Percentiles rank a stretch among this genome's conserved stretches.
Conservation (phyloP, 2,329 filamentous ascomycete species). For the Sporothrix curviconia region DNA sequence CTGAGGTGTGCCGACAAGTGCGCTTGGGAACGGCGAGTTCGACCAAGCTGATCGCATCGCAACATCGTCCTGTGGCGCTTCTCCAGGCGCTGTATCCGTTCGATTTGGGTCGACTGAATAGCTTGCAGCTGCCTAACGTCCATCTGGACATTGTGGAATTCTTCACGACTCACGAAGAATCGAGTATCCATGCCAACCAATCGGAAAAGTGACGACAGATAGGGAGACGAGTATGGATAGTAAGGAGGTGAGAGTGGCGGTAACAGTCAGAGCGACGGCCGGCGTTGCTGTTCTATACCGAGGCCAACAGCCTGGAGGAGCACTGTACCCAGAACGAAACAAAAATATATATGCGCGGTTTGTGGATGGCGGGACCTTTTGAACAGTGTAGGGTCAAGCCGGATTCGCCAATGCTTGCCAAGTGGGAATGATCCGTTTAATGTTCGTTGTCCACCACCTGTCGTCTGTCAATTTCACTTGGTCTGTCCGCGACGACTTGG, state of each 20-base stretch:
- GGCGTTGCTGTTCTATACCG: background rate
- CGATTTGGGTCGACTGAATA: conserved; percentile 55
- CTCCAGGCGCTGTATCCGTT: conserved; percentile 55
- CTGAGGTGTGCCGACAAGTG: conserved; percentile 74
- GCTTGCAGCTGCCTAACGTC: conserved; percentile 62
- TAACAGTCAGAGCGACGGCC: background rate
- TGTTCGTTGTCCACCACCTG: background rate
- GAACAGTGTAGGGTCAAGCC: too few species aligned
- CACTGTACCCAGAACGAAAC: too few species aligned
- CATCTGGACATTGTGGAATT: conserved; percentile 63
- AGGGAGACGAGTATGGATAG: too few species aligned
- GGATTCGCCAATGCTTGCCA: too few species aligned
- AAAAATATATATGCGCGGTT: too few species aligned
- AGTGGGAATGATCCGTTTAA: too few species aligned
- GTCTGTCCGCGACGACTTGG: background rate
- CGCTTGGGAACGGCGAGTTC: conserved; percentile 82
- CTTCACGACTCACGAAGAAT: conserved; percentile 54
- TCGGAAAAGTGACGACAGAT: conserved; percentile 11
- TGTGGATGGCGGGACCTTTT: background rate
- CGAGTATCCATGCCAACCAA: conserved; percentile 55
- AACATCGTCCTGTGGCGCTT: conserved; percentile 60
- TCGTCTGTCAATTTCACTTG: background rate
- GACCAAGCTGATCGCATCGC: conserved; percentile 81
- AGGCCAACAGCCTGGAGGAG: too few species aligned
- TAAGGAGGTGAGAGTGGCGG: background rate